Base-by-base conservation (phyloP, 768 basidiomycete genomes). In the Xerocomellus amylosporus region DNA sequence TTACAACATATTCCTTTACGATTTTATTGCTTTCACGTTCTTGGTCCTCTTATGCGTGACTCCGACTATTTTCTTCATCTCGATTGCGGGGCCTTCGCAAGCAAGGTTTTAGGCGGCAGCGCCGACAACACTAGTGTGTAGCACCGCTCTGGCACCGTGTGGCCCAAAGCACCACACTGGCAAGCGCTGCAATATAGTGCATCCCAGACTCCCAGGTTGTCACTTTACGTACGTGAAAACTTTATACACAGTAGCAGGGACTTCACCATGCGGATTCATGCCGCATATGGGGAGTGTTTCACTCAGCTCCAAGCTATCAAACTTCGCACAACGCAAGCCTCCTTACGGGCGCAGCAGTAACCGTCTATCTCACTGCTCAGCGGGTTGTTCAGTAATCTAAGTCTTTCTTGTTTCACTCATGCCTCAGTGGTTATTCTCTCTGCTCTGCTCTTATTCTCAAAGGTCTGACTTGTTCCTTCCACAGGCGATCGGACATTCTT, bases 341-440 rank as follows among this genome's bases (percentile, higher is more conserved):
- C 12, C 7, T 15, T 28, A 39, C 14, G 8, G 24, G 13, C 33
- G 33, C 13, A 33, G 42, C 15, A 43, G 24, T 12, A 7, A 22
- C 9, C 17, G 7, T 13, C 8, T 9, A 4, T 9, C 28, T 28
- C 3, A 8, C 34, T 20, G 20, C 14, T n/a, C 24, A 8, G 15
- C 26, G 33, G 22, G 42, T 30, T 5, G 14, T 28, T 24, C 19
- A 28, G 8, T 8, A 34, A 19, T 46, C 26, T 7, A n/a, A 39
- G 15, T 17, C 8, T 19, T 22, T 33, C 22, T 47, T 10, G 36
- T 19, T 26, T 24, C 19, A 33, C 9, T 2, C 40, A 64, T 65
- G 58, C 8, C 15, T 44, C n/a, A n/a, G n/a, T 56, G 63, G 64
- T 65, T 8, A 41, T 64, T 13, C 12, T 43, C 8, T 14, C 30